Base-by-base conservation (phyloP, 805 yeast genomes). In the Barnettozyma pratensis region DNA sequence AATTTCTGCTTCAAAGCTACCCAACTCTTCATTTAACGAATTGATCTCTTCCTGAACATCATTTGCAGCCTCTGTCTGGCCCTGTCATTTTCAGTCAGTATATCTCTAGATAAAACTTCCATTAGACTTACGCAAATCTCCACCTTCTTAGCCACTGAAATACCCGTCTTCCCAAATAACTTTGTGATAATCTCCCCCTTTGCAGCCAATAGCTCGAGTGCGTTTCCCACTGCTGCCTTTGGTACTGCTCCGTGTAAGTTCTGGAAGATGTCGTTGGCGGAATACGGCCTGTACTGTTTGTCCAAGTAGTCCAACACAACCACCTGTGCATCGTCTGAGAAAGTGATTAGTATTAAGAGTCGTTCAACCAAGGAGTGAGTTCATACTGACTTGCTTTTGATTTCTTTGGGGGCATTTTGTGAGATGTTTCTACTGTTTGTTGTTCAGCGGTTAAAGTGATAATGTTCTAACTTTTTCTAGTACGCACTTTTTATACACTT, bases 251-350 rank as follows among this genome's bases (percentile, higher is more conserved):
- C 73, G 44, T 75, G 78, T 35, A 77, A 51, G 45, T 77, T 77
- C 42, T 68, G 66, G 4, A 72, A 56, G 8, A 77, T 65, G 56
- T 77, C 82, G 42, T 71, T 69, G 7, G 70, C 60, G 1, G 75
- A 74, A 54, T 72, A 77, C 3, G 82, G 81, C 26, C 77, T 62
- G 52, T 72, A 74, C 52, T 75, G 78, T 3, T 62, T 61, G 27
- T 59, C 65, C 45, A 77, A 53, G 48, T 77, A 77, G 4, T 64
- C 54, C 38, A 62, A 55, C 28, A 75, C 66, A 27, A 63, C 42
- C 6, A 54, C 54, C 37, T 71, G 72, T 19, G 73, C 70, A 25
- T 12, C 12, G 31, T 37, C 39, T 35, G 8, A 7, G n/a, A 26
- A 7, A 37, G 45, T 28, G 39, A 40, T 42, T 37, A 42, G 41